These are phyloP conservation scores for Claviceps sorghi DNA, from an alignment of 2,329 filamentous ascomycete genomes.

Conservation along the genomic window DNA sequence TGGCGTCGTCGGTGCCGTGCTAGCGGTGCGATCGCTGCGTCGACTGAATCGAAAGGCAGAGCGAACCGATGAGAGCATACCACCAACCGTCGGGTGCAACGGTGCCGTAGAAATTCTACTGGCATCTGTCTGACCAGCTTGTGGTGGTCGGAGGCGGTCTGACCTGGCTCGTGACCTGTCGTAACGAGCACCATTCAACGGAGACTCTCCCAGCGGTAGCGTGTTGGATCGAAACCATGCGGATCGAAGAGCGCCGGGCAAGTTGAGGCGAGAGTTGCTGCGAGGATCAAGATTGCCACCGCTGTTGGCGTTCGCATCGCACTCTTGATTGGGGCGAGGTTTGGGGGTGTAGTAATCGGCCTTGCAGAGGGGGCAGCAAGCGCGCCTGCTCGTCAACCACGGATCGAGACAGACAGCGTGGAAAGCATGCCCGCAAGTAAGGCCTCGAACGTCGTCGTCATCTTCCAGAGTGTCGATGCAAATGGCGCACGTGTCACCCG, in stretches of 20 bases:
- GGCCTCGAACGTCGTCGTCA: conserved; percentile 83
- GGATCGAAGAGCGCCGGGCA: conserved; percentile 27
- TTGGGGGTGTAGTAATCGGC: conserved; percentile 95
- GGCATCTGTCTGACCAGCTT: conserved; percentile 5
- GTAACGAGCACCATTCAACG: background rate
- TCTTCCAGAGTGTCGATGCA: conserved; percentile 91
- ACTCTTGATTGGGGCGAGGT: conserved; percentile 45
- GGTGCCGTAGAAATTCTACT: conserved; percentile 4
- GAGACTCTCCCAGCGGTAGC: background rate
- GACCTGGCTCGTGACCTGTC: conserved; percentile 1
- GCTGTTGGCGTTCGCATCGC: conserved; percentile 8
- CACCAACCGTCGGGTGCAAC: conserved; percentile 5
- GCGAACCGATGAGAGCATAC: conserved; percentile 19
- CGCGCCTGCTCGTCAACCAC: conserved; percentile 86
- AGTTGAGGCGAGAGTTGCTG: conserved; percentile 31
- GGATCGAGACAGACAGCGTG: conserved; percentile 91
- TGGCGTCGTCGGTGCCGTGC: conserved; percentile 2
- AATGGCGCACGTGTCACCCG: conserved; percentile 89
- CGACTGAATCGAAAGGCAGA: conserved; percentile 19
- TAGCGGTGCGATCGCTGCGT: conserved; percentile 10
- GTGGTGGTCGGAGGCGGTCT: background rate
- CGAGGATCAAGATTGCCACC: conserved; percentile 18
- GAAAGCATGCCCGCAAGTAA: conserved; percentile 96
- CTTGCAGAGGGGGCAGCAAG: conserved; percentile 95
- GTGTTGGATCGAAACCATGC: conserved; percentile 21